A percentile compares a stretch with the other conserved stretches of the same genome.
phyloP scores from a whole-genome alignment of 2,329 filamentous ascomycete species.

The Colletotrichum echinochloae region DNA sequence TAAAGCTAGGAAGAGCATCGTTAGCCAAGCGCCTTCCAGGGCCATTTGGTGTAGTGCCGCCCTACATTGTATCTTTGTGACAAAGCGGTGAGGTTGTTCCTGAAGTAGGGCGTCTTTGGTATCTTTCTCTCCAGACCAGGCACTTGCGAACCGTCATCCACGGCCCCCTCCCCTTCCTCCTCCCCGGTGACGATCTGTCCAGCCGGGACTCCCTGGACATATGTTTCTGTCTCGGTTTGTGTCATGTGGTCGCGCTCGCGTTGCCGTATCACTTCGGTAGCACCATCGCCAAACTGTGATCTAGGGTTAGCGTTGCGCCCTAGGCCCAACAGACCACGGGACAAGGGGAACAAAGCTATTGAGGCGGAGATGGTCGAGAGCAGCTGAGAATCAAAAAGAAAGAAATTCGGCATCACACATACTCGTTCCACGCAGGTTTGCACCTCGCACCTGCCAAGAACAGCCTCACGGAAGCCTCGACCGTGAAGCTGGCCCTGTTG shows the following conservation, averaged over 20 bases:
- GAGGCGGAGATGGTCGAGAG: neutral
- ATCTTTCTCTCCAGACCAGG: slow-evolving; percentile 35
- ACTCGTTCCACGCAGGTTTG: slow-evolving; percentile 55
- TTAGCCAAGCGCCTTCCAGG: slow-evolving; percentile 1
- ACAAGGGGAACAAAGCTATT: neutral
- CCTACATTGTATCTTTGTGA: slow-evolving; percentile 69
- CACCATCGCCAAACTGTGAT: slow-evolving; percentile 53
- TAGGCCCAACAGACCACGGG: neutral
- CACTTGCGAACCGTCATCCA: neutral
- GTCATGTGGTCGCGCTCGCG: slow-evolving; percentile 50
- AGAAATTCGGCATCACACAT: slow-evolving; percentile 34
- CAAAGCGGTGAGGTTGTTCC: slow-evolving; percentile 69
- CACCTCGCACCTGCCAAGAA: slow-evolving; percentile 52
- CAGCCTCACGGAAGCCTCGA: slow-evolving; percentile 43
- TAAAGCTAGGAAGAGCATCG: slow-evolving; percentile 60
- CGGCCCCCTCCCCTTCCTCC: slow-evolving; percentile 6
- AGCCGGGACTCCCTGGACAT: slow-evolving; percentile 33
- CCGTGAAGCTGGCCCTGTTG: slow-evolving; percentile 21
- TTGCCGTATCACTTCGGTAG: slow-evolving; percentile 49
- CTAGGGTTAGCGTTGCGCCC: slow-evolving; percentile 5
- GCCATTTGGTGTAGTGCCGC: slow-evolving; percentile 37
- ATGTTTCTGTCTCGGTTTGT: slow-evolving; percentile 30
- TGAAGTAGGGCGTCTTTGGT: slow-evolving; percentile 52
- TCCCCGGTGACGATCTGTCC: slow-evolving; percentile 31
- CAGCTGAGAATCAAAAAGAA: neutral